Percentiles rank a stretch among this genome's conserved stretches.
Conservation (phyloP, 441 rosid genomes). For the Arabidopsis hybrid region DNA sequence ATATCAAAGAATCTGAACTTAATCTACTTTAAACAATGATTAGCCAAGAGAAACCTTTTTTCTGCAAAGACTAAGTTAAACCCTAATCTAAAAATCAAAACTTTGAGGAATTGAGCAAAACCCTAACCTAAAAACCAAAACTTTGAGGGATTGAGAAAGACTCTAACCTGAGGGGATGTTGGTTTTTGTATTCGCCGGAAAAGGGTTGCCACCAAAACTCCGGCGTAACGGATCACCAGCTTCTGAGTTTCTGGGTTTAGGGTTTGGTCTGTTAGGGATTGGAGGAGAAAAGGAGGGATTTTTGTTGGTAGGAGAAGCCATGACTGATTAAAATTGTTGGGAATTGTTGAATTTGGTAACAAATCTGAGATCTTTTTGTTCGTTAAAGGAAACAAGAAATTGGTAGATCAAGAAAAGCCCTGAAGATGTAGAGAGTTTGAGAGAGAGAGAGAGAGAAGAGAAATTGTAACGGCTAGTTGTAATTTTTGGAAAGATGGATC, state of each 20-base stretch:
- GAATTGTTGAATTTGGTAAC: conserved; percentile 1
- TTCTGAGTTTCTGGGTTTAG: conserved; percentile 65
- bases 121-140: neutral
- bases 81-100: too few species aligned
- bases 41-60: neutral
- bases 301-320: conserved; percentile 56
- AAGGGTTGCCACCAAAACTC: conserved; percentile 71
- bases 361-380: conserved; percentile 8
- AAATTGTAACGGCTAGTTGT: conserved; percentile 35
- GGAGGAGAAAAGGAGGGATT: conserved; percentile 45
- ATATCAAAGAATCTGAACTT: neutral
- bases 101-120: too few species aligned
- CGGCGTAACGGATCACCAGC: conserved; percentile 61
- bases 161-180: conserved; percentile 29
- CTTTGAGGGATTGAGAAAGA: neutral
- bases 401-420: conserved; percentile 5
- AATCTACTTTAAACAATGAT: neutral
- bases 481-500: conserved; percentile 7
- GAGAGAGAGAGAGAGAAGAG: neutral
- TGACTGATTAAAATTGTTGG: conserved; percentile 25
- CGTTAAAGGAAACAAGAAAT: conserved; percentile 16
- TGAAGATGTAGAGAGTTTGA: neutral
- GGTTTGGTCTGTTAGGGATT: conserved; percentile 49
- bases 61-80: neutral
- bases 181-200: conserved; percentile 35